Evolutionary conservation across 495 filamentous ascomycete species (phyloP), one percentile per base, ranked within the genome.

Genomic region (Letharia columbiana): DNA sequence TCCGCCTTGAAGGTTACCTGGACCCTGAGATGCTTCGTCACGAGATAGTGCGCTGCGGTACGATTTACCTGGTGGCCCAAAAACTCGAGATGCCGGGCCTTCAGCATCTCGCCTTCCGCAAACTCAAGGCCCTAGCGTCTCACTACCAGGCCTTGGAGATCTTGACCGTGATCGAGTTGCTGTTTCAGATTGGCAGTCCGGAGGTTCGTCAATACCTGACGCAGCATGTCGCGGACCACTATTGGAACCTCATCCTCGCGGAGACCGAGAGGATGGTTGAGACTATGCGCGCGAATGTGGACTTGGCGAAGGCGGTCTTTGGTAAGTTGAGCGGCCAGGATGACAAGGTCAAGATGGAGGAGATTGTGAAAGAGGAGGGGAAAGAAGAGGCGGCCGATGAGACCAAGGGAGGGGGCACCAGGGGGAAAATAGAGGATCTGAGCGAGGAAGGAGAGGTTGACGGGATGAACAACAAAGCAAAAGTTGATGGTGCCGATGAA

Each of bases 21-120:
- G 62, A n/a, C 17, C 41, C 31, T 6, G 42, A 40, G 6, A 37
- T 60, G 17, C 12, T 41, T 3, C 49, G 52, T 1, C 17, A 39
- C 8, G 63, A 67, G 50, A 39, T 61, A 7, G n/a, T 62, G 4
- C 68, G 65, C 28, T 69, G 65, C 52, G 67, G 37, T 8, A 49
- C 31, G 6, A 45, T 69, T 3, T 69, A 69, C 17, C 28, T n/a
- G 6, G 18, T 66, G 8, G 67, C 67, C 17, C 54, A 23, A 6
- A 35, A 33, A n/a, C 50, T 71, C 17, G 67, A 71, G 11, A 45
- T 71, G 58, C 40, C 62, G 6, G 67, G 63, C 20, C 61, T 71
- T 17, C 70, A 69, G 44, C 35, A 40, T 23, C 60, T 71, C 39
- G 61, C 62, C 13, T 57, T 65, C 57, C 62, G 65, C 40, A 71